These are phyloP conservation scores for Cutaneotrichosporon daszewskae DNA, from an alignment of 1,284 basidiomycete genomes.

Conservation along the genomic window DNA sequence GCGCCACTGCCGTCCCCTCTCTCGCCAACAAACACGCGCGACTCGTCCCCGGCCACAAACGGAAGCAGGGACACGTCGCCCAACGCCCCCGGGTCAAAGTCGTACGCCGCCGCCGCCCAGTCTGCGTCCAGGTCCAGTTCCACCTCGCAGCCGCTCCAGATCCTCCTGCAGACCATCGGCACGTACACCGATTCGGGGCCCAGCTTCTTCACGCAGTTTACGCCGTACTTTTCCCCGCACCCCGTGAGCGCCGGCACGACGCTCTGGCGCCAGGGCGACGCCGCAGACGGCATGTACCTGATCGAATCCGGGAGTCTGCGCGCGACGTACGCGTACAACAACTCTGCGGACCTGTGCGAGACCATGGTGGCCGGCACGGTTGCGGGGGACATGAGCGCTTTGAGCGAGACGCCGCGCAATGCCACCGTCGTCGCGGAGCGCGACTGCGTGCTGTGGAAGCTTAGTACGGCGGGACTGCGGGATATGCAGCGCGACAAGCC, in stretches of 20 bases:
- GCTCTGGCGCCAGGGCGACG: conserved; percentile 71
- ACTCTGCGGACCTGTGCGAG: conserved; percentile 60
- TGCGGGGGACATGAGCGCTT: conserved; percentile 77
- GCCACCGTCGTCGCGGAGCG: conserved; percentile 79
- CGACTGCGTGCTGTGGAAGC: conserved; percentile 70
- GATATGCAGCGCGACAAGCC: conserved; percentile 62
- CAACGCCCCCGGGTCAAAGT: too few species aligned
- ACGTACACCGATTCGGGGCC: conserved; percentile 52
- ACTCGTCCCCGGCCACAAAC: too few species aligned
- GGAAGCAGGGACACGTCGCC: too few species aligned
- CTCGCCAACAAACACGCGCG: too few species aligned
- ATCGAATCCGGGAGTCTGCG: conserved; percentile 77
- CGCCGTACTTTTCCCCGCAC: conserved; percentile 63
- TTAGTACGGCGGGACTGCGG: conserved; percentile 57
- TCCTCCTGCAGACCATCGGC: conserved; percentile 68
- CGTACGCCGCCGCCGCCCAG: too few species aligned
- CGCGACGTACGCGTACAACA: conserved; percentile 69
- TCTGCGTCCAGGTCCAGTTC: too few species aligned
- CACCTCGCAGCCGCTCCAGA: conserved; percentile 45
- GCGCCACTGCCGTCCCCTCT: too few species aligned
- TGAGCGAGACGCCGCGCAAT: conserved; percentile 70
- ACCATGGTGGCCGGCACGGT: conserved; percentile 89
- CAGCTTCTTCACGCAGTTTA: conserved; percentile 52
- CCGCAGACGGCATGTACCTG: conserved; percentile 75
- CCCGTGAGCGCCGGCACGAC: conserved; percentile 57